Evolutionary conservation across 768 basidiomycete genomes (phyloP).

Genomic region (Cubamyces lactineus): DNA sequence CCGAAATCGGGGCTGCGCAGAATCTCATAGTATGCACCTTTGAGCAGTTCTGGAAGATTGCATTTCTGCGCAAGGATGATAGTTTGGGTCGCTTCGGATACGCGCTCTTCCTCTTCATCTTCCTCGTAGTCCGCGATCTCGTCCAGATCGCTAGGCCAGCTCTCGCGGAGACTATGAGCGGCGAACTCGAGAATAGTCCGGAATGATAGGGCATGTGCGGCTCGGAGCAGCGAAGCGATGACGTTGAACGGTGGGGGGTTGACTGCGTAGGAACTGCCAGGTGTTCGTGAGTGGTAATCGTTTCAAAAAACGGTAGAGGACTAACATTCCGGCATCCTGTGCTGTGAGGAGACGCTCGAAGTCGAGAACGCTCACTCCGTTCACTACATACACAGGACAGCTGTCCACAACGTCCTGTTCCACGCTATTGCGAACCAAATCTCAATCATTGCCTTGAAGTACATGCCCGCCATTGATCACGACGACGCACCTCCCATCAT

Average conservation of each 20-base stretch:
- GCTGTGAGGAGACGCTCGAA: constrained; percentile 38
- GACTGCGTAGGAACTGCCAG: constrained; percentile 31
- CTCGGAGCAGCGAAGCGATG: constrained; percentile 41
- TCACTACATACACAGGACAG: constrained; percentile 31
- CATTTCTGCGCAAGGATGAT: constrained; percentile 37
- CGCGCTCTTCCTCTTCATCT: not conserved
- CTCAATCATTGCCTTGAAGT: not conserved
- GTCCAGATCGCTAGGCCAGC: constrained; percentile 36
- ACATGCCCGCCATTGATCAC: not conserved
- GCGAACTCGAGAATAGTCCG: constrained; percentile 35
- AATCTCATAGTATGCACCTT: constrained; percentile 46
- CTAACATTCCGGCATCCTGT: constrained; percentile 40
- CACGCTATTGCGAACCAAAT: not conserved
- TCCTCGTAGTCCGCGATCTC: constrained; percentile 8
- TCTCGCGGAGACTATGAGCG: constrained; percentile 33
- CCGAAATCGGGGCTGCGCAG: constrained; percentile 37
- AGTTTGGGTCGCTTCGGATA: constrained; percentile 34
- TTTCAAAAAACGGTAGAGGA: not conserved
- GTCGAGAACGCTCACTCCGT: constrained; percentile 35
- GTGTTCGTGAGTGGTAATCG: not conserved
- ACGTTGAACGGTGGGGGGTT: constrained; percentile 34
- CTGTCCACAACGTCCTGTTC: constrained; percentile 19
- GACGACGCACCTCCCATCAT: not conserved
- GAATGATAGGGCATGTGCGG: constrained; percentile 40
- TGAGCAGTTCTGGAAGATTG: constrained; percentile 37